Evolutionary conservation across 306 rosid species (phyloP).

Genomic region (Lathyrus sativus): DNA sequence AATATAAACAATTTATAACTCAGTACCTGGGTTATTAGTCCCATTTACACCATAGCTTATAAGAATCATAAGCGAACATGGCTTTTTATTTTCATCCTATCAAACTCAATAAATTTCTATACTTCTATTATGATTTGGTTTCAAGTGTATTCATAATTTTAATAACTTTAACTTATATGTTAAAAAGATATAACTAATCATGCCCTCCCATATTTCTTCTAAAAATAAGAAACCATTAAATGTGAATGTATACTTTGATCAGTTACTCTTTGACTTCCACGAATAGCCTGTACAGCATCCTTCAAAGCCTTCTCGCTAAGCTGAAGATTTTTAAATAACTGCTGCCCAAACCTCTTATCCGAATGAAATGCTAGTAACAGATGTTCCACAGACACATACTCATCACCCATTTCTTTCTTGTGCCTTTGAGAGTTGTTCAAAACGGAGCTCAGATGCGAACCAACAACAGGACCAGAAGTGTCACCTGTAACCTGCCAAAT

Average conservation of each 20-base stretch:
- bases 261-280: constrained; percentile 89
- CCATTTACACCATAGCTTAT: constrained; percentile 17
- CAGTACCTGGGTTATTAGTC: constrained; percentile 3
- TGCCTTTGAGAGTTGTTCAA: constrained; percentile 63
- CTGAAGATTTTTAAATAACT: constrained; percentile 73
- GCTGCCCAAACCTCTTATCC: constrained; percentile 82
- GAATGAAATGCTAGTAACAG: constrained; percentile 69
- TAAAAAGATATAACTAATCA: constrained; percentile 27
- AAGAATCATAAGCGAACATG: constrained; percentile 13
- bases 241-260: constrained; percentile 69
- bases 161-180: constrained; percentile 4
- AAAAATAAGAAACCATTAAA: constrained; percentile 29
- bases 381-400: constrained; percentile 89
- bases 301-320: constrained; percentile 72
- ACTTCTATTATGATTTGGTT: constrained; percentile 13
- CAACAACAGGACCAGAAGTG: constrained; percentile 75
- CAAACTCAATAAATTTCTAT: constrained; percentile 13
- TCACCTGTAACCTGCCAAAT: constrained; percentile 70
- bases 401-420: constrained; percentile 85
- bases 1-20: constrained; percentile 1
- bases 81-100: constrained; percentile 12
- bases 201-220: neutral
- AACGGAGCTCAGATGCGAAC: constrained; percentile 59
- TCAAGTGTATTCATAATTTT: neutral
- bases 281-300: constrained; percentile 82